Evolutionary conservation across 1,284 basidiomycete genomes (phyloP).

Genomic region (Athelia sp.): DNA sequence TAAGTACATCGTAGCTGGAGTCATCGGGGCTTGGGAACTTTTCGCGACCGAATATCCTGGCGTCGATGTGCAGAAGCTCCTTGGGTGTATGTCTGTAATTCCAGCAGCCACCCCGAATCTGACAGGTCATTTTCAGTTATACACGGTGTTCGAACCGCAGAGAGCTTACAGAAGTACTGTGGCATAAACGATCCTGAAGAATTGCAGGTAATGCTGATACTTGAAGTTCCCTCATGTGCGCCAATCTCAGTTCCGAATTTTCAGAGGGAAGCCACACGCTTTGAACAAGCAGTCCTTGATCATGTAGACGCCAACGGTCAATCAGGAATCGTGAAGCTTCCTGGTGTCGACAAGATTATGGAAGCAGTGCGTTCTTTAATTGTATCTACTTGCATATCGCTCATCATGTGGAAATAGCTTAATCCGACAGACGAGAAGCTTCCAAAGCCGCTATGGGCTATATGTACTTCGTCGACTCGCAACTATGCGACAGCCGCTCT

Average conservation of each 20-base stretch:
- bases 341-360: slow-evolving; percentile 54
- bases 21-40: slow-evolving; percentile 66
- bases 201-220: slow-evolving; percentile 47
- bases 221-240: background rate
- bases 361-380: slow-evolving; percentile 39
- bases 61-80: slow-evolving; percentile 56
- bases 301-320: slow-evolving; percentile 46
- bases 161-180: slow-evolving; percentile 72
- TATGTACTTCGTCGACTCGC: slow-evolving; percentile 65
- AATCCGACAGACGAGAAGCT: too few relatives aligned
- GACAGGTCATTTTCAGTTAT: slow-evolving; percentile 43
- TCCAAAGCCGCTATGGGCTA: slow-evolving; percentile 39
- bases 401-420: too few relatives aligned
- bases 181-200: slow-evolving; percentile 62
- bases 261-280: slow-evolving; percentile 64
- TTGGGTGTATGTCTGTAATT: slow-evolving; percentile 45
- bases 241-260: background rate
- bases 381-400: too few relatives aligned
- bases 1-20: too few relatives aligned
- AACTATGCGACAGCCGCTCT: slow-evolving; percentile 55
- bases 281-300: slow-evolving; percentile 63
- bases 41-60: slow-evolving; percentile 60
- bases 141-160: slow-evolving; percentile 80
- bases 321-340: slow-evolving; percentile 56
- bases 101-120: background rate